Conservation (phyloP, 176 grass and related monocot genomes). For the Pharus latifolius region DNA sequence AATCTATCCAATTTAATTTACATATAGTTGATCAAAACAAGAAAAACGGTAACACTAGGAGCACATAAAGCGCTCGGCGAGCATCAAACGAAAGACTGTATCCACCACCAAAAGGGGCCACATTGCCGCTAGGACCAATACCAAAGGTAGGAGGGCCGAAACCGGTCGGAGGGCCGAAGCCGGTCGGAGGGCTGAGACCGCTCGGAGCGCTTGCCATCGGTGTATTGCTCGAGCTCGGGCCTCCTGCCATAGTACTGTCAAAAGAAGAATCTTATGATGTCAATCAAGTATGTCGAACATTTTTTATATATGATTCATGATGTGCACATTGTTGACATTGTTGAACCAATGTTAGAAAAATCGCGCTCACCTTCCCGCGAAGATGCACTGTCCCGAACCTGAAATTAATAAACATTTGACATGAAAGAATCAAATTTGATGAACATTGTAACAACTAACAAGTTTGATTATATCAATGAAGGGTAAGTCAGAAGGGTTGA, state of each 20-base stretch:
- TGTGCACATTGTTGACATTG: no score
- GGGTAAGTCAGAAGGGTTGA: no score
- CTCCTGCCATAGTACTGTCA: constrained; percentile 27
- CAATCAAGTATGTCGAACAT: no score
- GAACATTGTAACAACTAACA: neutral
- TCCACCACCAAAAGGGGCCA: constrained; percentile 9
- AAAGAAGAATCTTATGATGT: neutral
- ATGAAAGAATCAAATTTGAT: neutral
- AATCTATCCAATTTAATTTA: constrained; percentile 3
- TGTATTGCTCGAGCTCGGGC: neutral
- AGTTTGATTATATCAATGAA: no score
- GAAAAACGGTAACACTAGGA: constrained; percentile 13
- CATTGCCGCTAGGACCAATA: neutral
- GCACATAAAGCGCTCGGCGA: constrained; percentile 6
- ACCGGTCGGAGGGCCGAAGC: constrained; percentile 17
- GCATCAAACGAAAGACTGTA: constrained; percentile 13
- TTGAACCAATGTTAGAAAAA: neutral
- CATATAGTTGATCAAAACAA: constrained; percentile 6
- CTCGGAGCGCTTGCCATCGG: constrained; percentile 26
- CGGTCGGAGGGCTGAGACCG: neutral
- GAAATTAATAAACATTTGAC: constrained; percentile 6
- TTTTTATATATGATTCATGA: no score
- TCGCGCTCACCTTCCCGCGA: constrained; percentile 56
- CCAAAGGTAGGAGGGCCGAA: constrained; percentile 16
- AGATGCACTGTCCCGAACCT: constrained; percentile 78